phyloP scores from a whole-genome alignment of 257 asterid species.

The Solanum dulcamara region DNA sequence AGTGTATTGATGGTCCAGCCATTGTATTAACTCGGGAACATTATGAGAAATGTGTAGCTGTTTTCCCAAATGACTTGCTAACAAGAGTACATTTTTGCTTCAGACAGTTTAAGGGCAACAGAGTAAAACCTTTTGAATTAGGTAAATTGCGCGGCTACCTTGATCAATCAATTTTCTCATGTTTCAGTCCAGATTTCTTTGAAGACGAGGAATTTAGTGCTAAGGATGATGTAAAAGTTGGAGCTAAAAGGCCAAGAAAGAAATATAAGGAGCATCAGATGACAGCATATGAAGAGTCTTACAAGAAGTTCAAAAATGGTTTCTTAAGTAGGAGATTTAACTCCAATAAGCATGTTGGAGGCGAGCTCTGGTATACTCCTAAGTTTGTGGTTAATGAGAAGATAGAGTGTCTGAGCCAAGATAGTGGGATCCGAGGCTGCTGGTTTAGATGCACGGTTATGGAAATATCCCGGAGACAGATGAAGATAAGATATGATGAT shows the following conservation, averaged over 20 bases:
- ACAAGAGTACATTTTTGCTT: conserved; percentile 73
- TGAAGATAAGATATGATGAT: conserved; percentile 66
- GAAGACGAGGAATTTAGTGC: conserved; percentile 74
- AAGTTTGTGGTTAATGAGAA: conserved; percentile 40
- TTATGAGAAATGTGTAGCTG: conserved; percentile 73
- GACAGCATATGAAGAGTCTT: conserved; percentile 28
- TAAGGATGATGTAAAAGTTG: conserved; percentile 64
- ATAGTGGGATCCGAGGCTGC: conserved; percentile 97
- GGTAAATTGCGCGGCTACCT: conserved; percentile 73
- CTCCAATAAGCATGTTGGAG: conserved; percentile 38
- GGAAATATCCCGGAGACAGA: conserved; percentile 53
- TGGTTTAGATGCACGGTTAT: conserved; percentile 81
- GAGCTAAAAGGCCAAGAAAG: conserved; percentile 59
- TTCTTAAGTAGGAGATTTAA: conserved; percentile 21
- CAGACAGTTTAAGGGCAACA: conserved; percentile 72
- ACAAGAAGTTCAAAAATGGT: conserved; percentile 31
- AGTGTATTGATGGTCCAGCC: conserved; percentile 96
- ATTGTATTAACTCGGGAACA: conserved; percentile 71
- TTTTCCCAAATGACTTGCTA: conserved; percentile 65
- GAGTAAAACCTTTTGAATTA: conserved; percentile 75
- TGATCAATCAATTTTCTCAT: conserved; percentile 75
- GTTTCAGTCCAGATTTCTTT: conserved; percentile 84
- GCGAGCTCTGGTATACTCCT: conserved; percentile 17
- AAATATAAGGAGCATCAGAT: conserved; percentile 37
- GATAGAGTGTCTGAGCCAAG: conserved; percentile 82